Evolutionary conservation across 1,284 basidiomycete genomes (phyloP).

Genomic region (Apiotrichum montevideense): DNA sequence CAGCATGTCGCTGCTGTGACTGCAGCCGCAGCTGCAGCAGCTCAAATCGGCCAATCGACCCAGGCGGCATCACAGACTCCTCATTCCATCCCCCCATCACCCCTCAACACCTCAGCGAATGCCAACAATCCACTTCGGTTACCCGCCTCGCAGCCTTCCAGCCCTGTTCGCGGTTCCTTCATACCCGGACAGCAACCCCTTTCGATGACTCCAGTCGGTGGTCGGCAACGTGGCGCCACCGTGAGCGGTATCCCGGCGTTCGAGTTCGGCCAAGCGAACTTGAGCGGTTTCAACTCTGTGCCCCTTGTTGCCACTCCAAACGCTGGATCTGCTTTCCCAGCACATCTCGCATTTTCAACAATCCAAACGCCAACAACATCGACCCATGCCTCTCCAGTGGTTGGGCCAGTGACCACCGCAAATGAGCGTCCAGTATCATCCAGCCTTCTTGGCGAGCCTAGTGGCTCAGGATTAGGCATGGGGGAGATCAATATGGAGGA

Average conservation of each 20-base stretch:
- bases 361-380: slow-evolving; percentile 19
- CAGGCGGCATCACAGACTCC: background rate
- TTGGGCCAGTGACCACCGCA: slow-evolving; percentile 1
- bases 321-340: slow-evolving; percentile 24
- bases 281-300: background rate
- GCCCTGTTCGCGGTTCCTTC: slow-evolving; percentile 32
- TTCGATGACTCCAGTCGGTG: slow-evolving; percentile 11
- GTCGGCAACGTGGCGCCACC: slow-evolving; percentile 38
- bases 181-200: slow-evolving; percentile 24
- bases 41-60: background rate
- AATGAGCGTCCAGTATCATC: slow-evolving; percentile 8
- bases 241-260: slow-evolving; percentile 35
- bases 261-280: background rate
- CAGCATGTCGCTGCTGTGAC: background rate
- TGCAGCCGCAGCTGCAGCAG: slow-evolving; percentile 5
- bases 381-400: background rate
- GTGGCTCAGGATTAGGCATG: background rate
- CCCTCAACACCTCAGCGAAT: slow-evolving; percentile 8
- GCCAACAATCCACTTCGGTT: slow-evolving; percentile 22
- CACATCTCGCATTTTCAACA: slow-evolving; percentile 32
- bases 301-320: slow-evolving; percentile 9
- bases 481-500: slow-evolving; percentile 37
- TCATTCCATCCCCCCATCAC: background rate
- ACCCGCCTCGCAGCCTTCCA: slow-evolving; percentile 40
- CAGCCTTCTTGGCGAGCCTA: background rate